Evolutionary conservation across 2,329 filamentous ascomycete species (phyloP).

Genomic region (Juglanconis sp.): DNA sequence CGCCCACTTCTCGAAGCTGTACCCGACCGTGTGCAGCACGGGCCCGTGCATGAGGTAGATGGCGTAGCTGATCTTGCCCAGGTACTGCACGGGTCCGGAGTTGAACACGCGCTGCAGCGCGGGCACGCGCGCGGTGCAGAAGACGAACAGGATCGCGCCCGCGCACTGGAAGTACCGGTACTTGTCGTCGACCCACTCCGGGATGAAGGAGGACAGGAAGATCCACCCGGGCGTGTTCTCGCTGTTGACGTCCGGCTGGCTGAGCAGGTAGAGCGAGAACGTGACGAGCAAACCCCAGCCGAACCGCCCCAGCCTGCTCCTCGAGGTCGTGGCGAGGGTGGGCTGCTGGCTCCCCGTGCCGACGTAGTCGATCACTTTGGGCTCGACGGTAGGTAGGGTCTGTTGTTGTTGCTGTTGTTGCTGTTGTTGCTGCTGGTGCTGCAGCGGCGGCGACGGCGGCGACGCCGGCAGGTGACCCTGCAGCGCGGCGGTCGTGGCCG

Average conservation of each 20-base stretch:
- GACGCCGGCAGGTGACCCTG: neutral
- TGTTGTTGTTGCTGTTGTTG: neutral
- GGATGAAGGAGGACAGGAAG: slow-evolving; percentile 45
- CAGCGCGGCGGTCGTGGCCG: slow-evolving; percentile 17
- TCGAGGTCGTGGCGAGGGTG: neutral
- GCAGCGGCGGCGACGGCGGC: neutral
- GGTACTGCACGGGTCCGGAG: slow-evolving; percentile 48
- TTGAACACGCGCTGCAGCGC: slow-evolving; percentile 51
- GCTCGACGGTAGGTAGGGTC: slow-evolving; percentile 1
- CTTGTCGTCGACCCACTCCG: slow-evolving; percentile 44
- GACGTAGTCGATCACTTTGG: slow-evolving; percentile 7
- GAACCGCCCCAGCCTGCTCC: slow-evolving; percentile 13
- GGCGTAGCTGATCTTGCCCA: slow-evolving; percentile 59
- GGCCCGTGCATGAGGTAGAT: slow-evolving; percentile 61
- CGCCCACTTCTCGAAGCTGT: slow-evolving; percentile 46
- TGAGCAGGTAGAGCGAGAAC: slow-evolving; percentile 51
- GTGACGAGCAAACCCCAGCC: slow-evolving; percentile 44
- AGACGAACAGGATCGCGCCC: slow-evolving; percentile 51
- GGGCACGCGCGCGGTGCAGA: slow-evolving; percentile 44
- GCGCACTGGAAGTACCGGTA: slow-evolving; percentile 57
- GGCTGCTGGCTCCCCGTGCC: neutral
- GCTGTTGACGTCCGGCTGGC: slow-evolving; percentile 39
- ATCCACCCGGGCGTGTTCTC: slow-evolving; percentile 49
- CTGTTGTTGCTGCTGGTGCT: too few relatives aligned
- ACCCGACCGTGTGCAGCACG: slow-evolving; percentile 51